These are phyloP conservation scores for Coemansia sp. DNA, from an alignment of 192 early-diverging fungal species.

Conservation along the genomic window DNA sequence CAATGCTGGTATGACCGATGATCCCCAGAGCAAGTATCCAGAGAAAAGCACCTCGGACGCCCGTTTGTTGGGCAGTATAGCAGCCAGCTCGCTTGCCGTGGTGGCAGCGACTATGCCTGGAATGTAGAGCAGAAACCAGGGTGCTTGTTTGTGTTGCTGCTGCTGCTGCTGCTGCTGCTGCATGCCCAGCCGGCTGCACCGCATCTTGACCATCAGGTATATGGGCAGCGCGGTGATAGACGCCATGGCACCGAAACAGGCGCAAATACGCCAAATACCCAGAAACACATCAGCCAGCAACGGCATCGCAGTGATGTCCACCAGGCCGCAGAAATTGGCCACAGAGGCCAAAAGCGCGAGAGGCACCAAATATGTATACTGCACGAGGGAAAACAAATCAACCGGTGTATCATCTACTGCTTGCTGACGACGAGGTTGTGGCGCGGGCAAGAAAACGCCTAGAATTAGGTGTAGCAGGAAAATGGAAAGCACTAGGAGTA, in stretches of 20 bases:
- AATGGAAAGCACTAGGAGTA: not conserved
- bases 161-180: not conserved
- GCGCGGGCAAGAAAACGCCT: not conserved
- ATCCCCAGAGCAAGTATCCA: conserved; percentile 31
- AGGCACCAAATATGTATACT: not conserved
- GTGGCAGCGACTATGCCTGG: conserved; percentile 15
- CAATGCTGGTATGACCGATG: conserved; percentile 16
- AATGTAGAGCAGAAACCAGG: conserved; percentile 22
- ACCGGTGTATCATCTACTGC: not conserved
- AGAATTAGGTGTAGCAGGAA: not conserved
- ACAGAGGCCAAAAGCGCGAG: conserved; percentile 14
- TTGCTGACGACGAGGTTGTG: not conserved
- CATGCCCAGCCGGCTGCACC: not conserved
- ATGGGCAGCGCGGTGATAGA: conserved; percentile 4
- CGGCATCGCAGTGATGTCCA: conserved; percentile 33
- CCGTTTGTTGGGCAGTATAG: conserved; percentile 2
- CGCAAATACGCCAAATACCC: conserved; percentile 23
- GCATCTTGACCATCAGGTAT: conserved; percentile 1
- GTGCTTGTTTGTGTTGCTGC: not conserved
- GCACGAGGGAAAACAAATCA: conserved; percentile 1
- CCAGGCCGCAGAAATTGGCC: conserved; percentile 24
- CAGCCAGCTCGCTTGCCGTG: conserved; percentile 24
- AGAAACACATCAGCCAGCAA: conserved; percentile 27
- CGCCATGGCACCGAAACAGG: not conserved
- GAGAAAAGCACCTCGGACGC: conserved; percentile 22